phyloP scores from a whole-genome alignment of 2,329 filamentous ascomycete genomes.

The Thelonectria olida region DNA sequence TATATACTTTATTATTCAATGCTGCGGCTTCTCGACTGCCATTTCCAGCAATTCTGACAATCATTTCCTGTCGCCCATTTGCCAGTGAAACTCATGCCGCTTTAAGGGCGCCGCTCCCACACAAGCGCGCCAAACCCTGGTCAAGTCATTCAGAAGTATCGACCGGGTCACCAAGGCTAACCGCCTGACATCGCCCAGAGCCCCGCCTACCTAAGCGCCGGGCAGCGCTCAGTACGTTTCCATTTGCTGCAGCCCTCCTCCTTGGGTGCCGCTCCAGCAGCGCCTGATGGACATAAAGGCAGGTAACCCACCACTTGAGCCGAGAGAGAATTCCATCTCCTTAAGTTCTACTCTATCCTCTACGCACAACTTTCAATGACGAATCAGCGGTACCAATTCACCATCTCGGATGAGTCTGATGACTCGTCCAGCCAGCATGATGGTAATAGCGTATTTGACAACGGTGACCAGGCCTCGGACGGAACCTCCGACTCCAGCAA shows the following conservation, averaged over 20 bases:
- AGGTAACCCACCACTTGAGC: no score
- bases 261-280: no score
- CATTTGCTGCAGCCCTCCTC: no score
- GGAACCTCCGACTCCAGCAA: not conserved
- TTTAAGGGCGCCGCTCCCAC: not conserved
- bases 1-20: not conserved
- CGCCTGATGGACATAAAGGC: no score
- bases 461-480: not conserved
- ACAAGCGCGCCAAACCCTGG: not conserved
- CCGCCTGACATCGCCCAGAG: not conserved
- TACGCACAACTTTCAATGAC: not conserved
- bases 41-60: not conserved
- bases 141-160: not conserved
- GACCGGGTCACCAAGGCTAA: not conserved
- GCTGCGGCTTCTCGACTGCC: not conserved
- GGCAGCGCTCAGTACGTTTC: not conserved
- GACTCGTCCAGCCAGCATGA: not conserved
- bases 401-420: not conserved
- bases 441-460: not conserved
- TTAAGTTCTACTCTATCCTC: not conserved
- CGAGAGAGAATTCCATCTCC: no score
- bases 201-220: not conserved
- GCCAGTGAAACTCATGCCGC: constrained; percentile 6
- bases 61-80: not conserved
- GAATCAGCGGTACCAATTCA: not conserved